Evolutionary conservation across 306 rosid genomes (phyloP), one percentile per base, ranked within the genome.

Genomic region (Castanopsis chinensis): DNA sequence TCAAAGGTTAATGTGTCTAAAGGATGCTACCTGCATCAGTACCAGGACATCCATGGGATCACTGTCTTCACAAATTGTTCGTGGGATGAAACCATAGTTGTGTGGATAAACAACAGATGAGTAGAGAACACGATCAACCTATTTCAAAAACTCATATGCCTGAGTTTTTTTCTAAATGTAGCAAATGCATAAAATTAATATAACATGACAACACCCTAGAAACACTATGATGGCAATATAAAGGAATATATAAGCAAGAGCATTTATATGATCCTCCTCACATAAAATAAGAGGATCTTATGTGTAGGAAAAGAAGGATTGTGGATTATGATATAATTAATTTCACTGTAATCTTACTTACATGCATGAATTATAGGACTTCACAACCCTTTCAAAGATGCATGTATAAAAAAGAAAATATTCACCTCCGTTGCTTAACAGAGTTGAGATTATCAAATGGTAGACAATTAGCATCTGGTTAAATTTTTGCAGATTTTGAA

Each of bases 61-160:
- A 67, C 99, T 93, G 78, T 95, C 99, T 82, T 95, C 99, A 75
- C 99, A 95, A 30, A 93, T 71, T 79, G 98, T 95, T 60, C 99
- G 89, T 9, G 99, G 99, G 79, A 95, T 93, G 88, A 93, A 93
- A 80, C 99, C 99, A 51, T 93, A 91, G 84, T 95, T 95, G 92
- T 95, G 99, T 63, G 99, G 98, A 81, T 95, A 95, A 78, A 95
- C 99, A 82, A 95, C 98, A 2, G 98, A 95, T 43, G 99, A 93
- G 89, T 95, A 95, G 85, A 95, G 99, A 76, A 93, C 64, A 70
- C 99, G 96, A 78, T 95, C 99, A 76, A 95, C 99, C 96, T 95
- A 79, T n/a, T 72, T 78, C 54, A 67, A 78, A 82, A 78, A 85
- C 49, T 57, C 58, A 58, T 64, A 79, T 63, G 60, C 45, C 32